A percentile compares a stretch with the other conserved stretches of the same genome.
Conservation (phyloP, 352 stramenopile species). For the Globisporangium iwayamae region DNA sequence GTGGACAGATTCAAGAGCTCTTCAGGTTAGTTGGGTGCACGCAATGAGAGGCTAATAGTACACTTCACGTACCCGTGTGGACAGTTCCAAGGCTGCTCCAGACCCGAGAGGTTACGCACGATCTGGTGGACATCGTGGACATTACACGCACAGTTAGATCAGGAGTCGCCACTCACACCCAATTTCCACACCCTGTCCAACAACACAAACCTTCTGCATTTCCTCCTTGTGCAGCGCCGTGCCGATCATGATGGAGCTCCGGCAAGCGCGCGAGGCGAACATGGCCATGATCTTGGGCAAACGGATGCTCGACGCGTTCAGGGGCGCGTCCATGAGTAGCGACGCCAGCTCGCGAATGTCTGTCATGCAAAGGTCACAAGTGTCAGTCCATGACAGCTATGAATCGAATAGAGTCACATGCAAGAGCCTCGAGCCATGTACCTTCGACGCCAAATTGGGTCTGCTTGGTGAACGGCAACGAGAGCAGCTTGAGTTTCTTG, state of each 20-base stretch:
- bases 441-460: slow-evolving; percentile 83
- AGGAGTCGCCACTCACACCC: not conserved
- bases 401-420: not conserved
- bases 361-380: slow-evolving; percentile 10
- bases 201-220: slow-evolving; percentile 80
- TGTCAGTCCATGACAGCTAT: not conserved
- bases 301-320: slow-evolving; percentile 55
- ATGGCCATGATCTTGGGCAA: slow-evolving; percentile 95
- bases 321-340: slow-evolving; percentile 63
- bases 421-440: slow-evolving; percentile 11
- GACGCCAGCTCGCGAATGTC: slow-evolving; percentile 89
- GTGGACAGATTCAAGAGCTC: not conserved
- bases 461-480: slow-evolving; percentile 86
- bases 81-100: slow-evolving; percentile 97
- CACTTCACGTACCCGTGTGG: slow-evolving; percentile 67
- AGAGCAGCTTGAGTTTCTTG: slow-evolving; percentile 66
- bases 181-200: not conserved
- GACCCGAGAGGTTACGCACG: slow-evolving; percentile 83
- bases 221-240: slow-evolving; percentile 89
- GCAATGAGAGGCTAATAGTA: not conserved
- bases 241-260: slow-evolving; percentile 96
- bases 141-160: not conserved
- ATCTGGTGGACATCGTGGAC: slow-evolving; percentile 29
- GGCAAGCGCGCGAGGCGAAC: slow-evolving; percentile 95
- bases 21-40: not conserved